Evolutionary conservation across 176 grass and related monocot genomes (phyloP), one percentile per base, ranked within the genome.

Genomic region (Miscanthus lutarioriparius): DNA sequence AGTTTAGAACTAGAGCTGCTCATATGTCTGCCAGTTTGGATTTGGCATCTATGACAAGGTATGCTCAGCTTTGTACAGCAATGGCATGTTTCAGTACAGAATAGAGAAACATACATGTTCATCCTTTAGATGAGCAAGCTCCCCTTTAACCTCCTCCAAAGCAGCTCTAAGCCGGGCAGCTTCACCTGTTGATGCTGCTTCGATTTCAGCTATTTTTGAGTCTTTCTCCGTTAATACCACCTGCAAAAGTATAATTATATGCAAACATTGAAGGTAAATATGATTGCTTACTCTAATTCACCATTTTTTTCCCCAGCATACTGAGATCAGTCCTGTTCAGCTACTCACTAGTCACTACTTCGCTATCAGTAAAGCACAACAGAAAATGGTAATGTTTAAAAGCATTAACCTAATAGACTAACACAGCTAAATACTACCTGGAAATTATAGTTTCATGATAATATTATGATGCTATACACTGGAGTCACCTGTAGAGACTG

Each of bases 101-200:
- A 73, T 20, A 69, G 70, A 62, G 49, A 80, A 49, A 64, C 87
- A 74, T 94, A 99, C 96, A 84, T 94, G 89, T 66, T 96, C 86
- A 25, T 76, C 85, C 83, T 90, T 96, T 37, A 96, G 75, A 78
- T 92, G 88, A 77, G 83, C 67, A 75, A 99, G 84, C 78, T 99
- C 96, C 76, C 89, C 86, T 91, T 90, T 99, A 83, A 91, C 45
- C 86, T 94, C 88, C 86, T 96, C 96, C 84, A 99, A 65, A 70
- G 87, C 67, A 85, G 90, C 96, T 91, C 89, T 92, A 89, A 99
- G 76, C 49, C 93, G 87, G 39, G 87, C 96, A 92, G 91, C 84
- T 89, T 99, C 96, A 86, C 96, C 93, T 14, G 91, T 99, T 82
- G 96, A 94, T 75, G 90, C 89, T 89, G 93, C 86, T 84, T 99